These are phyloP conservation scores for Biscutella laevigata DNA, from an alignment of 441 rosid genomes.

Conservation along the genomic window DNA sequence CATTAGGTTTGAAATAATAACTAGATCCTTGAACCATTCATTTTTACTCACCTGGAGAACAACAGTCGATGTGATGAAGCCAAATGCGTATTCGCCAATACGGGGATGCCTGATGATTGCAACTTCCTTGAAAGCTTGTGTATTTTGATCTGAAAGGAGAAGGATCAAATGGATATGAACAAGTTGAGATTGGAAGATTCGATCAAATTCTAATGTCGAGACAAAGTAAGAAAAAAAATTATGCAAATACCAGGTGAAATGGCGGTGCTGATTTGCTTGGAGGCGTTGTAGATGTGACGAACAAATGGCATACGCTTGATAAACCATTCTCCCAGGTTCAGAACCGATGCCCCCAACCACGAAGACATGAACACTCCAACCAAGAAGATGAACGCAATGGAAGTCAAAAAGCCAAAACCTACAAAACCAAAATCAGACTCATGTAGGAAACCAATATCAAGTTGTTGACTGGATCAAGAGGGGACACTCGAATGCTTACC, in stretches of 20 bases:
- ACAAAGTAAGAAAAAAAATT: too few species aligned
- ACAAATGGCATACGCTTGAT: conserved; percentile 91
- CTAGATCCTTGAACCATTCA: background rate
- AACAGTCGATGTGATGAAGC: conserved; percentile 83
- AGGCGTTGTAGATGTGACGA: conserved; percentile 79
- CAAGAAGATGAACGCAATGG: conserved; percentile 72
- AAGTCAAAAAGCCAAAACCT: conserved; percentile 95
- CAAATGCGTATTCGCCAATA: conserved; percentile 89
- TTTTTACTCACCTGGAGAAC: conserved; percentile 57
- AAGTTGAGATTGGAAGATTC: background rate
- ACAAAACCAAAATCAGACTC: conserved; percentile 25
- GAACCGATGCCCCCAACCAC: conserved; percentile 85
- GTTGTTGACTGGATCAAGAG: background rate
- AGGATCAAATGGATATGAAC: conserved; percentile 1
- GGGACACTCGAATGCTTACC: conserved; percentile 35
- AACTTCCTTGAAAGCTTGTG: conserved; percentile 87
- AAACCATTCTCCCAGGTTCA: conserved; percentile 89
- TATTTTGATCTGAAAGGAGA: conserved; percentile 56
- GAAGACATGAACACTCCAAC: conserved; percentile 89
- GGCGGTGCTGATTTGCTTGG: conserved; percentile 92
- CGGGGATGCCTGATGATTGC: conserved; percentile 92
- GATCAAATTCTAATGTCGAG: background rate
- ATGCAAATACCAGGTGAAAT: too few species aligned
- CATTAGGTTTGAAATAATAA: background rate
- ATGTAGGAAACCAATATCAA: background rate